Conservation (phyloP, 148 eudicot species). For the Rhododendron henanense region DNA sequence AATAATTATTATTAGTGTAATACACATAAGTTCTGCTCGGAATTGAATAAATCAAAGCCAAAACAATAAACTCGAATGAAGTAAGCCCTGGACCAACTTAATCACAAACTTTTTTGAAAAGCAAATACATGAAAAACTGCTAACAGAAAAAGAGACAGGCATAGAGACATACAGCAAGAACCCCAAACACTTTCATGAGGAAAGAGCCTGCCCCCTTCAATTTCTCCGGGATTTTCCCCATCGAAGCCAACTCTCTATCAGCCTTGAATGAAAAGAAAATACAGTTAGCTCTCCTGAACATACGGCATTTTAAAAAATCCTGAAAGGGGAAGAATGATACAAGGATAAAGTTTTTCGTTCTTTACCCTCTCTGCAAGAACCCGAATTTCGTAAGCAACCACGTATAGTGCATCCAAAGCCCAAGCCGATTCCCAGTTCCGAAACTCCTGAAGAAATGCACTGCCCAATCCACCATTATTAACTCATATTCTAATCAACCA, state of each 20-base stretch:
- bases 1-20: not conserved
- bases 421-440: slow-evolving; percentile 97
- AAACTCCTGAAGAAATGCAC: slow-evolving; percentile 92
- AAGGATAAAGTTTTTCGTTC: not conserved
- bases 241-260: slow-evolving; percentile 85
- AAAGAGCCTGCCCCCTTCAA: slow-evolving; percentile 96
- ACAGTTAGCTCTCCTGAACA: not conserved
- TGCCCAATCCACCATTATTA: slow-evolving; percentile 31
- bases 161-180: slow-evolving; percentile 69
- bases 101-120: not conserved
- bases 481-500: slow-evolving; percentile 6
- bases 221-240: slow-evolving; percentile 86
- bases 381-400: slow-evolving; percentile 83
- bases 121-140: not conserved
- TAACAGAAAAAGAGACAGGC: not conserved
- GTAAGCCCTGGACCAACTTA: not conserved
- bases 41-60: not conserved
- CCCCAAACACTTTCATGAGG: slow-evolving; percentile 98
- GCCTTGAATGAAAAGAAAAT: slow-evolving; percentile 50
- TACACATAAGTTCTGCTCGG: not conserved
- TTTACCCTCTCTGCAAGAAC: slow-evolving; percentile 91
- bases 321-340: not conserved
- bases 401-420: slow-evolving; percentile 86
- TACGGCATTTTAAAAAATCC: not conserved
- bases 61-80: not conserved